Percentiles rank a stretch among this genome's conserved stretches.
Conservation (phyloP, 148 eudicot genomes). For the Bassia scoparia region DNA sequence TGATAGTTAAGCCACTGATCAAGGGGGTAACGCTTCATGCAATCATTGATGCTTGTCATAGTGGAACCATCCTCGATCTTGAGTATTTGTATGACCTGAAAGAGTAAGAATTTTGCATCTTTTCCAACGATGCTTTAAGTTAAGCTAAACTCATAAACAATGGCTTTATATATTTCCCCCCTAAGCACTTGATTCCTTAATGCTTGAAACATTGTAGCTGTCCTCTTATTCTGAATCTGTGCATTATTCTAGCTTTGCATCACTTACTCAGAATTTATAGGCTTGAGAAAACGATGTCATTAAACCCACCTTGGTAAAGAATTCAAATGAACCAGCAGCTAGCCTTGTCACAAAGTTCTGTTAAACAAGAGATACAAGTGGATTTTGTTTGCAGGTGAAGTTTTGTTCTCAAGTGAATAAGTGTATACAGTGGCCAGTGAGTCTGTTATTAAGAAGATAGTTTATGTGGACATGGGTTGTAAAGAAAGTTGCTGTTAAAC, state of each 20-base stretch:
- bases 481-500: background rate
- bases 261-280: too few species aligned
- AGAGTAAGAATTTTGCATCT: slow-evolving; percentile 30
- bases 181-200: background rate
- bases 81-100: slow-evolving; percentile 33
- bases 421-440: background rate
- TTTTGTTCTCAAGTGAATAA: background rate
- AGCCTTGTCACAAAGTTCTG: background rate
- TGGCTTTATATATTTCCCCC: background rate
- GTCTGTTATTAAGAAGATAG: background rate
- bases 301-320: background rate
- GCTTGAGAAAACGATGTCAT: background rate
- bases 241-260: background rate
- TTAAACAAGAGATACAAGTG: background rate
- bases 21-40: slow-evolving; percentile 77
- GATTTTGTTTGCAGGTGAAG: background rate
- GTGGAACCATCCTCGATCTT: slow-evolving; percentile 77
- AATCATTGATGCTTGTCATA: slow-evolving; percentile 68
- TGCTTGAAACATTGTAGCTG: background rate
- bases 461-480: background rate
- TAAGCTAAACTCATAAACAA: background rate
- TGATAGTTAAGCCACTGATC: slow-evolving; percentile 59
- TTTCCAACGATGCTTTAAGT: background rate
- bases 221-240: background rate
- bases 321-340: background rate